Evolutionary conservation across 2,329 filamentous ascomycete species (phyloP), one percentile per base, ranked within the genome.

Genomic region (Cytospora mali): DNA sequence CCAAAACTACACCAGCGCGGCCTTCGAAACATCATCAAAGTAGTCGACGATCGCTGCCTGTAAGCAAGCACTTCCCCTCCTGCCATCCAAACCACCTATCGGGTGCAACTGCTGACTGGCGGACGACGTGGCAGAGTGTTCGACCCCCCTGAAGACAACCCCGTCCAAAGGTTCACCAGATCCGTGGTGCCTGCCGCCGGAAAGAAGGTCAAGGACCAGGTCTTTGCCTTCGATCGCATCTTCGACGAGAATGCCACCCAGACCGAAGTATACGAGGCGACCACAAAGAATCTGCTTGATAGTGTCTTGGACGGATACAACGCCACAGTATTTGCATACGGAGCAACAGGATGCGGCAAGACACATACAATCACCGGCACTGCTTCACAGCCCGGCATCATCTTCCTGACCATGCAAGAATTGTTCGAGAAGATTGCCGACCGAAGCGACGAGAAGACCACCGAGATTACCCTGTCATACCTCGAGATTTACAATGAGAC

Each of bases 401-500:
- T 99, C 74, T 99, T 98, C 78, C 80, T 99, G 70, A 98, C 95
- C 1, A 99, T 99, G 93, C 94, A 98, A 76, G 95, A 99, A 76
- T 81, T 99, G 27, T 99, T 99, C 72, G 95, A 99, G 78, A 92
- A 94, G 75, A 97, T 99, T 68, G 81, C 83, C n/a, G 95, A 98
- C 62, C 80, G 91, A 59, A 89, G 88, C 66, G 87, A 90, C 62
- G 93, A 97, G 65, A 98, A 97, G 76, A 82, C 88, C 29, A 95
- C 93, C 4, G 95, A 98, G 71, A 81, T 99, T 59, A 92, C 93
- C 0, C 85, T 99, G 18, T 97, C 93, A 0, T 99, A 98, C 72
- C 84, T 99, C 42, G 95, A 99, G 74, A 99, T 99, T 67, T 99
- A 99, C 82, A 99, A 99, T 74, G 95, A 99, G 79, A 97, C 93